These are phyloP conservation scores for Volvox carteri DNA, from an alignment of 163 green algal species.

Conservation along the genomic window DNA sequence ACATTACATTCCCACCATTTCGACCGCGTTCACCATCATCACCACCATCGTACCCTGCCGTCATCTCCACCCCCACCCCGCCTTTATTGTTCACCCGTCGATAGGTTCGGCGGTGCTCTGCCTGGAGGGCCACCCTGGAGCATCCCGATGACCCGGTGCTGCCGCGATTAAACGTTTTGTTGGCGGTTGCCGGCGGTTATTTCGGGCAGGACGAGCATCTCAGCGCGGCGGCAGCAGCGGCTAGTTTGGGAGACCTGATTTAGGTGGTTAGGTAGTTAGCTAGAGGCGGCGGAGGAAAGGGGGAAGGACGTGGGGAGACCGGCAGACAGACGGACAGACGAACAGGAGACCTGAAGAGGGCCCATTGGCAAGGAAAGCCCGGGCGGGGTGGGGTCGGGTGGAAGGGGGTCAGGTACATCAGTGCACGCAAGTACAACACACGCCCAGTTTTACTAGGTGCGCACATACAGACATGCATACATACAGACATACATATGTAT, in stretches of 20 bases:
- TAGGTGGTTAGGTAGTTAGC: neutral
- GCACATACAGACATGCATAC: too few species aligned
- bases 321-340: too few species aligned
- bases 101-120: conserved; percentile 63
- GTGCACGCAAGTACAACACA: too few species aligned
- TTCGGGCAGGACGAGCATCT: conserved; percentile 76
- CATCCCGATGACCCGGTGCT: conserved; percentile 55
- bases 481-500: too few species aligned
- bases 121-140: conserved; percentile 42
- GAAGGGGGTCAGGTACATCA: too few species aligned
- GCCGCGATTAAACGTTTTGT: conserved; percentile 68
- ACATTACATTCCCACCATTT: neutral
- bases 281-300: neutral
- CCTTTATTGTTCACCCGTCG: neutral
- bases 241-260: conserved; percentile 5
- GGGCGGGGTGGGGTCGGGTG: too few species aligned
- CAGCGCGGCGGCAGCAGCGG: neutral
- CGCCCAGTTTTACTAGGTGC: too few species aligned
- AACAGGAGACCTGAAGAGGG: too few species aligned
- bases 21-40: neutral
- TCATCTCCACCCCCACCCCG: neutral
- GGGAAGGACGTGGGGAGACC: too few species aligned
- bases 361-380: too few species aligned
- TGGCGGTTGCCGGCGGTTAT: conserved; percentile 70
- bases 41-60: neutral